A percentile compares a stretch with the other conserved stretches of the same genome.
Evolutionary conservation across 257 asterid species (phyloP).

Genomic region (Solanum sejunctum): DNA sequence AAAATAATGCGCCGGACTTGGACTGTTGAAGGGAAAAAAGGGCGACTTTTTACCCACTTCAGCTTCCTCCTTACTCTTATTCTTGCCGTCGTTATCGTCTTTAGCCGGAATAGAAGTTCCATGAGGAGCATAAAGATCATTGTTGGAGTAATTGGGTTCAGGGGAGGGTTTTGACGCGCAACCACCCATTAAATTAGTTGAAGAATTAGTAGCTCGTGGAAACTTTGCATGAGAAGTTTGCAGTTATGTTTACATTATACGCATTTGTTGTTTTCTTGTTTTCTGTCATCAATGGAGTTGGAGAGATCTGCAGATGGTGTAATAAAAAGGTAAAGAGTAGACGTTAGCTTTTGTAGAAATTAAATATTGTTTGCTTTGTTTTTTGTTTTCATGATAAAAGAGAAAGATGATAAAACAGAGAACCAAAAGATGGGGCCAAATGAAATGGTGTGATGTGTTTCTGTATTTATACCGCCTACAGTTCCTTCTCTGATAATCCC

Average conservation of each 20-base stretch:
- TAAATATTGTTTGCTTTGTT: background rate
- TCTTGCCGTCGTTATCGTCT: background rate
- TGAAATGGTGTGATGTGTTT: background rate
- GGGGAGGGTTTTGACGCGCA: slow-evolving; percentile 56
- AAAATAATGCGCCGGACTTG: slow-evolving; percentile 73
- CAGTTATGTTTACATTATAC: background rate
- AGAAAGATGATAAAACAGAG: background rate
- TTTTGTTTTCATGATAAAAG: background rate
- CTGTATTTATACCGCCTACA: background rate
- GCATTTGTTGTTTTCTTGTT: background rate
- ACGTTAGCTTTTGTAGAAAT: background rate
- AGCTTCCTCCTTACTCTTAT: background rate
- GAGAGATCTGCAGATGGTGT: background rate
- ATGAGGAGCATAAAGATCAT: background rate
- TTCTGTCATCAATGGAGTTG: background rate
- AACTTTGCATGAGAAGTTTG: background rate
- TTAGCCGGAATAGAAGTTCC: slow-evolving; percentile 1
- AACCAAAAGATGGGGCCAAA: background rate
- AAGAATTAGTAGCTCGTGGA: background rate
- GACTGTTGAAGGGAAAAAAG: slow-evolving; percentile 76
- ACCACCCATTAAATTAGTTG: slow-evolving; percentile 34
- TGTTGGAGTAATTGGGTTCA: slow-evolving; percentile 1
- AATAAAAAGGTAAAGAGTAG: slow-evolving; percentile 1
- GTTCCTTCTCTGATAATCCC: background rate
- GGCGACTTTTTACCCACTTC: slow-evolving; percentile 62